Evolutionary conservation across 768 basidiomycete species (phyloP).

Genomic region (Calocera viscosa): DNA sequence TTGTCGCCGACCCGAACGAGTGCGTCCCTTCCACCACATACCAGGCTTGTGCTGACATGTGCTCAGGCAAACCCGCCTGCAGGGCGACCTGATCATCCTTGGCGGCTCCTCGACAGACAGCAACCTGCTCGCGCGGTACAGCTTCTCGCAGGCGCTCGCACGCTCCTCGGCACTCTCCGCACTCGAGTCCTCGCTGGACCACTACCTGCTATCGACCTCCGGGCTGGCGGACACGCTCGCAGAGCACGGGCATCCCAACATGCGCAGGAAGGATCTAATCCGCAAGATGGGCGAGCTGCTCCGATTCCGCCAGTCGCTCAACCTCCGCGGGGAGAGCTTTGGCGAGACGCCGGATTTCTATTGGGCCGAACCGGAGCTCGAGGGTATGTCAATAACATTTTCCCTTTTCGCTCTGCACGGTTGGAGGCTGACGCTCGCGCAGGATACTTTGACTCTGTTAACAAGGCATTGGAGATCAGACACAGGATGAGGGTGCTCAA

Average conservation of each 20-base stretch:
- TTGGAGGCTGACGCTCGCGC: neutral
- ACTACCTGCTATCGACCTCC: conserved; percentile 73
- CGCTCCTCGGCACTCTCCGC: conserved; percentile 78
- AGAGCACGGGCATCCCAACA: conserved; percentile 69
- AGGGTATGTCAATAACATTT: conserved; percentile 38
- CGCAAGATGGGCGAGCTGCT: conserved; percentile 86
- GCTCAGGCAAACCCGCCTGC: conserved; percentile 65
- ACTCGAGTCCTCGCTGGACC: conserved; percentile 72
- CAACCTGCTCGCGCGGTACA: conserved; percentile 75
- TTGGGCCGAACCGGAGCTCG: conserved; percentile 86
- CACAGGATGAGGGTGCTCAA: conserved; percentile 69
- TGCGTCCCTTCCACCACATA: conserved; percentile 29
- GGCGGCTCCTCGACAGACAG: conserved; percentile 52
- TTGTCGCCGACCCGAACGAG: conserved; percentile 84
- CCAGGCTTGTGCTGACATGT: neutral
- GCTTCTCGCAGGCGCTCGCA: conserved; percentile 82
- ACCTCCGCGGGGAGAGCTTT: conserved; percentile 80
- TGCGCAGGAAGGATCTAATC: conserved; percentile 70
- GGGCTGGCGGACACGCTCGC: conserved; percentile 62
- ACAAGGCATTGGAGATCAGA: conserved; percentile 74
- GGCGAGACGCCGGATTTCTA: conserved; percentile 85
- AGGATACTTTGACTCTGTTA: conserved; percentile 79
- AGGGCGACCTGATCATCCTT: conserved; percentile 84
- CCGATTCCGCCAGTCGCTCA: conserved; percentile 83
- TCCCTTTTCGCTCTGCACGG: neutral